A percentile compares a stretch with the other conserved stretches of the same genome.
Conservation (phyloP, 768 basidiomycete species). For the Ramaria sp. region DNA sequence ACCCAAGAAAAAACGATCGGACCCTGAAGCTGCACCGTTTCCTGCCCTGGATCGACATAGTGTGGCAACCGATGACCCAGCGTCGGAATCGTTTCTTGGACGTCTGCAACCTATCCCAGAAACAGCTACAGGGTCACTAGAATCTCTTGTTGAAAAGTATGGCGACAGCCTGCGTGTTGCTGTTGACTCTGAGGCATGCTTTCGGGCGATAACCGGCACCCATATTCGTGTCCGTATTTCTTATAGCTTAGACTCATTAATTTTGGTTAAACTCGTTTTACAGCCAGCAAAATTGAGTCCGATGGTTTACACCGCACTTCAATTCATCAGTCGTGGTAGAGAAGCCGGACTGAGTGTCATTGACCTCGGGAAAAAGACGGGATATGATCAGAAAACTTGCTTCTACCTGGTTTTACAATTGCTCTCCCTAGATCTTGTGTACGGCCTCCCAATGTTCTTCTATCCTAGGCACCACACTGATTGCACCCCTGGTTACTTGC, state of each 20-base stretch:
- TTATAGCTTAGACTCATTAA: neutral
- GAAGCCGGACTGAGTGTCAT: constrained; percentile 71
- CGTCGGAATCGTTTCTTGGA: neutral
- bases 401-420: constrained; percentile 78
- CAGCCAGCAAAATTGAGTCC: constrained; percentile 75
- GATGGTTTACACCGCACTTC: constrained; percentile 77
- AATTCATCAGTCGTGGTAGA: constrained; percentile 74
- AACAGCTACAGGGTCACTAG: constrained; percentile 42
- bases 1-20: constrained; percentile 9
- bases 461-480: neutral
- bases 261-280: neutral
- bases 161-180: constrained; percentile 63
- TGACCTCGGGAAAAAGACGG: constrained; percentile 63
- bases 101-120: constrained; percentile 42
- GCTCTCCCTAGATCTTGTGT: constrained; percentile 65
- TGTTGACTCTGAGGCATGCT: constrained; percentile 62
- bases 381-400: constrained; percentile 83
- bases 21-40: neutral
- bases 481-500: constrained; percentile 14
- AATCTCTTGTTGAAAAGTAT: constrained; percentile 44
- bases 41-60: neutral
- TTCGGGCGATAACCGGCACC: constrained; percentile 74
- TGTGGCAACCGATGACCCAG: neutral
- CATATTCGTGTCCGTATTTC: constrained; percentile 58
- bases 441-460: constrained; percentile 18